phyloP scores from a whole-genome alignment of 2,329 filamentous ascomycete species.

The Trichoderma endophyticum region DNA sequence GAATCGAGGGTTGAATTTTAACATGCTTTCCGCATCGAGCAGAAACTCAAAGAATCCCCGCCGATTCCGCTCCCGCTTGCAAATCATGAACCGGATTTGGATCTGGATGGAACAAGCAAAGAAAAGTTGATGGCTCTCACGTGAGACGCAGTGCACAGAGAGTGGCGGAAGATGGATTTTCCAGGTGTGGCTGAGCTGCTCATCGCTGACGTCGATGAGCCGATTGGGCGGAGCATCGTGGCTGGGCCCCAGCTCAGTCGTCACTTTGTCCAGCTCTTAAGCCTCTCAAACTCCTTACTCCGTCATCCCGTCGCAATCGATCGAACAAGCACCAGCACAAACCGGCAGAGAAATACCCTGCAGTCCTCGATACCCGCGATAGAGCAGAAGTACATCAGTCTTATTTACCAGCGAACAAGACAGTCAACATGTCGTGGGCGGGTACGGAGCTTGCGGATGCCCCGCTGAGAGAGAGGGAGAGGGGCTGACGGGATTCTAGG shows the following conservation, averaged over 20 bases:
- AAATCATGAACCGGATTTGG: neutral
- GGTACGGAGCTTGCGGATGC: constrained; percentile 43
- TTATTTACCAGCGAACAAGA: constrained; percentile 14
- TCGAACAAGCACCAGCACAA: constrained; percentile 20
- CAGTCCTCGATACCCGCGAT: neutral
- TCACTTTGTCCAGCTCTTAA: constrained; percentile 17
- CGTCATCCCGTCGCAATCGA: constrained; percentile 25
- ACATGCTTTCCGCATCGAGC: constrained; percentile 29
- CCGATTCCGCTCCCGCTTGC: constrained; percentile 2
- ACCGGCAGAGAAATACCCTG: neutral
- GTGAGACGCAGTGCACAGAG: constrained; percentile 22
- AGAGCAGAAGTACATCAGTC: neutral
- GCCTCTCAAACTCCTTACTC: constrained; percentile 22
- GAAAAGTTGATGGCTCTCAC: constrained; percentile 27
- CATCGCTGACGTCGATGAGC: constrained; percentile 26
- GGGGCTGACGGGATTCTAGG: constrained; percentile 34
- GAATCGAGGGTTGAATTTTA: constrained; percentile 47
- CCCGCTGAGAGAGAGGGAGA: constrained; percentile 26
- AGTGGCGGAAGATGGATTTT: constrained; percentile 8
- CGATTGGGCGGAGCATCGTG: constrained; percentile 32
- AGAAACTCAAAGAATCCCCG: constrained; percentile 1
- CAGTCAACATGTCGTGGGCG: constrained; percentile 65
- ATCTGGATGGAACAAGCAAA: neutral
- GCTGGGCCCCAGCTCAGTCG: constrained; percentile 30
- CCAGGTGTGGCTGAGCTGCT: constrained; percentile 20